A percentile compares a stretch with the other conserved stretches of the same genome.
Conservation (phyloP, 768 basidiomycete genomes). For the Tricholoma saponaceum region DNA sequence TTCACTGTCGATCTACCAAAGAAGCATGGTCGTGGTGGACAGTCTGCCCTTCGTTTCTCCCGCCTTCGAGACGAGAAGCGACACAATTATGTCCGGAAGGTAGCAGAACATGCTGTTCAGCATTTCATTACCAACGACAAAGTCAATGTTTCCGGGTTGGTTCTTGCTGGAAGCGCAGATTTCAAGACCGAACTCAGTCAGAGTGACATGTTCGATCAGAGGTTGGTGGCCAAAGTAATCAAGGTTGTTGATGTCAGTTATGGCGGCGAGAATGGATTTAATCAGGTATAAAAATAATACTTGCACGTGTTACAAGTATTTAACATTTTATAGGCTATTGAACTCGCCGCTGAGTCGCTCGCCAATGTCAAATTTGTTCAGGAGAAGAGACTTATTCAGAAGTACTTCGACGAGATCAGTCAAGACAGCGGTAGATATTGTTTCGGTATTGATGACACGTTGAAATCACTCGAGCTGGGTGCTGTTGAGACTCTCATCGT, state of each 20-base stretch:
- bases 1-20: conserved; percentile 99
- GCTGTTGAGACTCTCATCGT: conserved; percentile 97
- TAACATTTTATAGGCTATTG: conserved; percentile 71
- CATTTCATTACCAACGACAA: conserved; percentile 98
- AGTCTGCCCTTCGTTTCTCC: conserved; percentile 99
- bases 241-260: conserved; percentile 99
- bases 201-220: conserved; percentile 92
- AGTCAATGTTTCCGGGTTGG: conserved; percentile 95
- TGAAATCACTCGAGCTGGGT: conserved; percentile 94
- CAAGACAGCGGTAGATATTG: conserved; percentile 96
- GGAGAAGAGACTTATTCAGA: conserved; percentile 96
- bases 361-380: conserved; percentile 99
- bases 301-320: not conserved
- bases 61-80: conserved; percentile 98
- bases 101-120: conserved; percentile 94
- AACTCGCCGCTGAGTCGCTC: conserved; percentile 91
- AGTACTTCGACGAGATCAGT: conserved; percentile 99
- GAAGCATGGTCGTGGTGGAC: conserved; percentile 99
- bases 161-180: conserved; percentile 95
- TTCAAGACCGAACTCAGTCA: conserved; percentile 98
- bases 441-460: conserved; percentile 95
- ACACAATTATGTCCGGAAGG: conserved; percentile 99
- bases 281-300: conserved; percentile 64
- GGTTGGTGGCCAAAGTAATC: conserved; percentile 88
- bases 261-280: conserved; percentile 98